phyloP scores from a whole-genome alignment of 176 grass and related monocot species.

The Bonia amplexicaulis region DNA sequence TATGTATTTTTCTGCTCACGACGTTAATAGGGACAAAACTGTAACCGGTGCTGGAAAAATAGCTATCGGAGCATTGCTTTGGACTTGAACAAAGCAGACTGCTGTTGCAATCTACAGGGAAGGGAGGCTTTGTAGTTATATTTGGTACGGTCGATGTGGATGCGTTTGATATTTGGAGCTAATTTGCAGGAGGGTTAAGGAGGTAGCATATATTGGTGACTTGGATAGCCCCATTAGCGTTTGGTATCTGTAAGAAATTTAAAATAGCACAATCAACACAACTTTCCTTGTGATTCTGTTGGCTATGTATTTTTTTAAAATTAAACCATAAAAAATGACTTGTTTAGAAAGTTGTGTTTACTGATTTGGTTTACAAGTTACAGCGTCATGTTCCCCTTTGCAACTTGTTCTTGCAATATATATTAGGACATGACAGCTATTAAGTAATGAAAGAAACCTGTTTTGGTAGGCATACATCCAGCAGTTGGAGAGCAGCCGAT shows the following conservation, averaged over 20 bases:
- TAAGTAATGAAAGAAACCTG: neutral
- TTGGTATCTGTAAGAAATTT: neutral
- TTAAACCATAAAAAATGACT: neutral
- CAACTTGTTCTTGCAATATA: neutral
- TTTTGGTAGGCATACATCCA: conserved; percentile 70
- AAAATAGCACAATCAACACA: no score
- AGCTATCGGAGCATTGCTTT: neutral
- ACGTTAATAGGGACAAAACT: neutral
- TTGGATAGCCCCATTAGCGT: neutral
- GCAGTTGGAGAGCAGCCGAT: conserved; percentile 74
- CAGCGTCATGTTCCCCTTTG: neutral
- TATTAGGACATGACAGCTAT: neutral
- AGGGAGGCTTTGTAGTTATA: neutral
- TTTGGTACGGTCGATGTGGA: neutral
- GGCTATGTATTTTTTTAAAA: neutral
- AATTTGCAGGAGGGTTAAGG: neutral
- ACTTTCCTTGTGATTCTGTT: neutral
- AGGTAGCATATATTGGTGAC: neutral
- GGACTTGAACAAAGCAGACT: neutral
- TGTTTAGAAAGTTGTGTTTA: neutral
- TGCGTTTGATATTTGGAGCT: neutral
- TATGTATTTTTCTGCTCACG: neutral
- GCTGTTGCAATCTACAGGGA: neutral
- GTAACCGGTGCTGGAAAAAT: neutral
- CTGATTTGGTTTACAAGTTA: neutral